These are phyloP conservation scores for Hypsizygus marmoreus DNA, from an alignment of 768 basidiomycete genomes.

Conservation along the genomic window DNA sequence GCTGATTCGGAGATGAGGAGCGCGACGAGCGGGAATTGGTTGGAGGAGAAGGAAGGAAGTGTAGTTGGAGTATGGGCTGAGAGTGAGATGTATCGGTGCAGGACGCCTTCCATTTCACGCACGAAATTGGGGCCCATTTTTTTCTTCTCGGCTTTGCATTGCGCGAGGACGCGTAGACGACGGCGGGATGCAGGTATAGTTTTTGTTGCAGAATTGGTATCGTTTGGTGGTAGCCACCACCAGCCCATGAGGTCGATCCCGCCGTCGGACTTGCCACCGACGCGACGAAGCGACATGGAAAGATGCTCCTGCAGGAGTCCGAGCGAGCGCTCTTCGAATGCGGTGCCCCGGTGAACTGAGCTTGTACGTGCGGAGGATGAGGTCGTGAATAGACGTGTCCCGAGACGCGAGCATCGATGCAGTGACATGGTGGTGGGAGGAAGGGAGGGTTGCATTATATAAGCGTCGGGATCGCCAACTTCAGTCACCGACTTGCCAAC, in stretches of 20 bases:
- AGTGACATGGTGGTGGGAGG: not conserved
- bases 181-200: constrained; percentile 37
- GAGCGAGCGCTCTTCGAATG: constrained; percentile 75
- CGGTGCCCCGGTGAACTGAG: constrained; percentile 65
- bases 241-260: constrained; percentile 88
- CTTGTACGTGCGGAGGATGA: constrained; percentile 30
- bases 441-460: not conserved
- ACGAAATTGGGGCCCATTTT: constrained; percentile 79
- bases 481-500: too few relatives aligned
- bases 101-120: constrained; percentile 90
- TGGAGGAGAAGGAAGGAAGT: constrained; percentile 2
- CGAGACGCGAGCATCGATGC: not conserved
- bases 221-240: constrained; percentile 79
- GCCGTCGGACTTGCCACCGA: constrained; percentile 89
- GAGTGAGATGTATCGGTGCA: constrained; percentile 47
- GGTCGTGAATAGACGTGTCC: constrained; percentile 10
- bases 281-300: constrained; percentile 77
- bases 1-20: constrained; percentile 79
- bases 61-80: too few relatives aligned
- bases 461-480: too few relatives aligned
- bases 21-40: constrained; percentile 53
- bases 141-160: constrained; percentile 91
- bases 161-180: constrained; percentile 76
- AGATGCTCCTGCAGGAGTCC: constrained; percentile 60
- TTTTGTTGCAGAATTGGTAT: too few relatives aligned